Percentiles rank a stretch among this genome's conserved stretches.
These are phyloP conservation scores for Chaetomium globosum DNA, from an alignment of 2,329 filamentous ascomycete genomes.

Conservation along the genomic window DNA sequence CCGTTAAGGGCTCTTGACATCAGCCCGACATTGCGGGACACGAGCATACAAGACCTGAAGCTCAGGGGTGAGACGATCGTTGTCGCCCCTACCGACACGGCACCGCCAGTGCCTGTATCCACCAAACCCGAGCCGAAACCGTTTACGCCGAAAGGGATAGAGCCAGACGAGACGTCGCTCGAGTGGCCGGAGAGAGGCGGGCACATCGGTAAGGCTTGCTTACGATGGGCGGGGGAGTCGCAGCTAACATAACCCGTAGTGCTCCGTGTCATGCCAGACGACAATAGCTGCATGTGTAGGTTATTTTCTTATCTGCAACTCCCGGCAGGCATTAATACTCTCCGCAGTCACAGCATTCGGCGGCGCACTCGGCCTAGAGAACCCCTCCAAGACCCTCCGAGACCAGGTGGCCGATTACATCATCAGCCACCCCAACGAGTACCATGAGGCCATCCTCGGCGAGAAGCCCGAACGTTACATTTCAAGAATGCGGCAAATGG, in stretches of 20 bases:
- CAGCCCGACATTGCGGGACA: slow-evolving; percentile 47
- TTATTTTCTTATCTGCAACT: not conserved
- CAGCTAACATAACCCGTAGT: slow-evolving; percentile 56
- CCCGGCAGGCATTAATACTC: not conserved
- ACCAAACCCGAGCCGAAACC: slow-evolving; percentile 32
- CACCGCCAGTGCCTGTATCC: slow-evolving; percentile 28
- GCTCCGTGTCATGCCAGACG: slow-evolving; percentile 92
- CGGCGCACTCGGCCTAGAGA: slow-evolving; percentile 46
- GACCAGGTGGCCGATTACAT: slow-evolving; percentile 78
- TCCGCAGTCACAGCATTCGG: slow-evolving; percentile 72
- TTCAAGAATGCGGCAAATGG: slow-evolving; percentile 74
- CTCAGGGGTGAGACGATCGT: slow-evolving; percentile 56
- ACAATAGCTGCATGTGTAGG: slow-evolving; percentile 82
- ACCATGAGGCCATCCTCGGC: slow-evolving; percentile 76
- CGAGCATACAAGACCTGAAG: slow-evolving; percentile 53
- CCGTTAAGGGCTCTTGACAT: slow-evolving; percentile 72
- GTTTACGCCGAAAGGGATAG: slow-evolving; percentile 42
- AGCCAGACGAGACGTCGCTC: slow-evolving; percentile 50
- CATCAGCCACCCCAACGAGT: slow-evolving; percentile 69
- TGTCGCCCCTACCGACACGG: slow-evolving; percentile 48
- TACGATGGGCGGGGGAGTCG: slow-evolving; percentile 15
- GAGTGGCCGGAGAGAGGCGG: slow-evolving; percentile 55
- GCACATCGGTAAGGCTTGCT: slow-evolving; percentile 51
- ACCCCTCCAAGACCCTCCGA: slow-evolving; percentile 60
- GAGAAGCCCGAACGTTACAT: slow-evolving; percentile 74